Base-by-base conservation (phyloP, 345 rosid genomes). In the Cardamine occulta region DNA sequence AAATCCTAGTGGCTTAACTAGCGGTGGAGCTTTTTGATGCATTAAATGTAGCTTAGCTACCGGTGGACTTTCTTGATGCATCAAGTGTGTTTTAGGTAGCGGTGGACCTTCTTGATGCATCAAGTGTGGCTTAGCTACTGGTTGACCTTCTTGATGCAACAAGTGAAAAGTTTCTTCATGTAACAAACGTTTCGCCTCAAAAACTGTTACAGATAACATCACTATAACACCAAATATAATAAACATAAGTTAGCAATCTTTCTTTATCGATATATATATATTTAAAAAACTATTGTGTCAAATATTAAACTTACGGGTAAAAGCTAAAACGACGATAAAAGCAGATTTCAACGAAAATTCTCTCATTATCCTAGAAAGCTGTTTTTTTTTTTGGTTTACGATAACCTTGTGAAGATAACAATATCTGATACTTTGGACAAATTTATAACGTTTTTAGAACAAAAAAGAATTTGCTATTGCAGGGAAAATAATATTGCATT, bases 141-240 rank as follows among this genome's bases (percentile, higher is more conserved):
- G 1, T 31, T 48, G 23, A 56, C 23, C 49, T 44, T 74, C 28
- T 8, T 14, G 37, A 7, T 44, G 11, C 21, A 13, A 13, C 6
- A 39, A 9, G n/a, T 32, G 37, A 45, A 42, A 47, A 45, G 12
- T 34, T 58, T 66, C 35, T 66, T 66, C 68, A 28, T 13, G 26
- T 49, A 74, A 35, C 26, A 49, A 4, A 9, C 54, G 68, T 58
- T 58, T 74, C 3, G 73, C 54, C 15, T 67, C 73, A 37, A 48
- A 13, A 51, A 74, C 34, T 26, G 68, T 37, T 37, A 35, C 26
- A 1, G 34, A 74, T 39, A 48, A 13, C 59, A 74, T 67, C 54
- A 75, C 79, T 67, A 37, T 61, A 67, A 37, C 6, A 66, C 35
- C 66, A 2, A 21, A 24, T 13, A 32, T 15, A 17, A 34, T 28